Percentiles rank a stretch among this genome's conserved stretches.
These are phyloP conservation scores for Blastomyces percursus DNA, from an alignment of 2,329 filamentous ascomycete genomes.

Conservation along the genomic window DNA sequence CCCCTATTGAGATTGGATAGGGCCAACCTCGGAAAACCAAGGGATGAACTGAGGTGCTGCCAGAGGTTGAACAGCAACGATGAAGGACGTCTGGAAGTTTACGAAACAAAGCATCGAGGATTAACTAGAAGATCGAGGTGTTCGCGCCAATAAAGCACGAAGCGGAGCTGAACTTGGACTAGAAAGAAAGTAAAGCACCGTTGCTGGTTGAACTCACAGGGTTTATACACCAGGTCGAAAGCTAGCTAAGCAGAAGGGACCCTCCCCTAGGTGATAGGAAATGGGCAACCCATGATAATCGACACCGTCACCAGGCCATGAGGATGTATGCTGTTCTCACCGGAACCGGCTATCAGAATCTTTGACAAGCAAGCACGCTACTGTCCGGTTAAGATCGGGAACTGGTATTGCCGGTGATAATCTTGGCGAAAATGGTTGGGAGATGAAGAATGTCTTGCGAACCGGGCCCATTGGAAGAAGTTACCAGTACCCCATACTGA, in stretches of 20 bases:
- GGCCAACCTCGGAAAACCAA: too few relatives aligned
- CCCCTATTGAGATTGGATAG: not conserved
- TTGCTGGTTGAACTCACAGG: not conserved
- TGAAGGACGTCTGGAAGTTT: slow-evolving; percentile 6
- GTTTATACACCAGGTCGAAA: slow-evolving; percentile 1
- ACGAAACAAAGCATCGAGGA: slow-evolving; percentile 1
- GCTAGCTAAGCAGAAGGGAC: not conserved
- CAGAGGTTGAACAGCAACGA: not conserved
- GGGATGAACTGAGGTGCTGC: not conserved
- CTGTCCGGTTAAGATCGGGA: not conserved
- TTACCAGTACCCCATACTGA: not conserved
- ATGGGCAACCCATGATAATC: not conserved
- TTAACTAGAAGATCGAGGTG: not conserved
- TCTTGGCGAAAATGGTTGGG: not conserved
- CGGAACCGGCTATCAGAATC: not conserved
- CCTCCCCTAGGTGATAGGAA: slow-evolving; percentile 2
- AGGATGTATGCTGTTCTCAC: slow-evolving; percentile 5
- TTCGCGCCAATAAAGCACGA: slow-evolving; percentile 2
- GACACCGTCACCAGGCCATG: not conserved
- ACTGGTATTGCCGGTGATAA: not conserved
- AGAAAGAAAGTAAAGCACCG: not conserved
- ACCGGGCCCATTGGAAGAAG: not conserved
- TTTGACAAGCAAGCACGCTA: not conserved
- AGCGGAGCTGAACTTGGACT: slow-evolving; percentile 1
- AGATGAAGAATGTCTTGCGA: not conserved